Evolutionary conservation across 345 rosid species (phyloP), one percentile per base, ranked within the genome.

Genomic region (Anacardium occidentale): DNA sequence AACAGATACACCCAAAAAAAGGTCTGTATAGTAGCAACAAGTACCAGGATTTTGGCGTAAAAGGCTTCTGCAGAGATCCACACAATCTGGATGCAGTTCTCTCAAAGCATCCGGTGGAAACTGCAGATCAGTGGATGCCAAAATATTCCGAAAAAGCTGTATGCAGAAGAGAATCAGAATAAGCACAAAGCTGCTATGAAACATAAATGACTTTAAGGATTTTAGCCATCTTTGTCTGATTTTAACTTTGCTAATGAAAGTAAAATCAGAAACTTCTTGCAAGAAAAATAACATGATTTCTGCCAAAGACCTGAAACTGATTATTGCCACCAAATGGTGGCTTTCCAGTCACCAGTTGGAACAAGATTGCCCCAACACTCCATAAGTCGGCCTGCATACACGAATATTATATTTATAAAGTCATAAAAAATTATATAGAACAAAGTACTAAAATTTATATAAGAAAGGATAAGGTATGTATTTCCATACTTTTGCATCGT

Each of bases 361-460:
- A 89, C 76, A 91, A 80, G 68, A 91, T 84, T 32, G 92, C 94
- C 53, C 97, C 97, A 14, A 91, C 97, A 83, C 97, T 91, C 97
- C 97, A 91, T 75, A 91, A 80, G 73, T 91, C 95, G 80, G 95
- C 97, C 97, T 91, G 80, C 78, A 75, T 21, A 66, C 44, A 71
- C 40, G 61, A 59, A 71, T 44, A 74, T 62, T 71, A 3, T 51
- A 32, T 68, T 56, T 37, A 6, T 8, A 18, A 34, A 37, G 22
- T 25, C n/a, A 9, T 29, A 48, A 66, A 5, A 57, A 70, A 11
- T 1, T 37, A 5, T 37, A 5, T 25, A 52, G 32, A 34, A 53
- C 29, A 6, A n/a, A 6, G 66, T 40, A 37, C 9, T 61, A 55
- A 7, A 71, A 53, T 47, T 15, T 21, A 62, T 50, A 25, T 11